Conservation (phyloP, 805 yeast genomes). For the Kodamaea neixiangensis region DNA sequence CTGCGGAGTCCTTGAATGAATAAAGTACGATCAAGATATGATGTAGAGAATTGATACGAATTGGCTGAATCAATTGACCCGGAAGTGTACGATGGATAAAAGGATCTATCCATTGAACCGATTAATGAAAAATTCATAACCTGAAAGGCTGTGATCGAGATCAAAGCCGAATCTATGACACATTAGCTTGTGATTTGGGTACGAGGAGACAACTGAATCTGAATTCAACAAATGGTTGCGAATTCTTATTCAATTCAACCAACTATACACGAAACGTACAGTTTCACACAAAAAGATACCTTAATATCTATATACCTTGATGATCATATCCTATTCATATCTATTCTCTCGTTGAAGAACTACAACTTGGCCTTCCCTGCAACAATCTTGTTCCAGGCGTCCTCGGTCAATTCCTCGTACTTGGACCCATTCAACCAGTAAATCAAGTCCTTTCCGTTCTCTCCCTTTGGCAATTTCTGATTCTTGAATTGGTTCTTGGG, state of each 20-base stretch:
- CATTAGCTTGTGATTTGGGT: not conserved
- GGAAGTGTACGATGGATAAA: not conserved
- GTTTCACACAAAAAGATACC: too few species aligned
- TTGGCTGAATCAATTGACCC: not conserved
- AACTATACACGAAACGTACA: too few species aligned
- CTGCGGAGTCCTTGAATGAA: not conserved
- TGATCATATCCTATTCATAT: not conserved
- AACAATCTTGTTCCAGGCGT: conserved; percentile 52
- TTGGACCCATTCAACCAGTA: conserved; percentile 66
- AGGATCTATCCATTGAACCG: not conserved
- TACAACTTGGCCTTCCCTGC: conserved; percentile 43
- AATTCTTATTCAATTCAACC: too few species aligned
- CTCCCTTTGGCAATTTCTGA: conserved; percentile 70
- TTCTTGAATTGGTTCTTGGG: conserved; percentile 68
- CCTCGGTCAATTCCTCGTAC: conserved; percentile 58
- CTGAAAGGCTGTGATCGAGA: not conserved
- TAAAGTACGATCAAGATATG: not conserved
- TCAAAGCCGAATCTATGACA: not conserved
- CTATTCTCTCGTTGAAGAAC: not conserved
- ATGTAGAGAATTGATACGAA: not conserved
- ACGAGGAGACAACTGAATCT: not conserved
- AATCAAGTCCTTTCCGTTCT: conserved; percentile 55
- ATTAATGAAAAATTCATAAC: not conserved
- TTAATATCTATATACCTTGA: not conserved
- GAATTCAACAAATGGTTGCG: not conserved